Evolutionary conservation across 176 grass and related monocot species (phyloP), one percentile per base, ranked within the genome.

Genomic region (Oryza coarctata): DNA sequence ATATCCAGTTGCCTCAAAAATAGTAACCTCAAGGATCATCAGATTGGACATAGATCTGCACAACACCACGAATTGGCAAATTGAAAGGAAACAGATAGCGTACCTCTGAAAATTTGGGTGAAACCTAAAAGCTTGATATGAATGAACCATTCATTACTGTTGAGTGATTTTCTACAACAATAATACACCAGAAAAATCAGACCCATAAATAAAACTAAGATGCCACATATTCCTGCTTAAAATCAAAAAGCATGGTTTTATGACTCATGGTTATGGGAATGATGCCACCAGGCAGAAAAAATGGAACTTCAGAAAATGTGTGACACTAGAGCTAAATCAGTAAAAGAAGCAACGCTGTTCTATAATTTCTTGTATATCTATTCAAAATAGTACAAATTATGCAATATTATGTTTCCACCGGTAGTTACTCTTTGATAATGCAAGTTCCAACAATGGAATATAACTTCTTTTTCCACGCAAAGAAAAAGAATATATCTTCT

Each of bases 291-390:
- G 23, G 40, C 30, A 83, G 49, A 3, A 40, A 68, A 73, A 43
- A 34, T 73, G 73, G 31, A 86, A 73, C 34, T 44, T 20, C 0
- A 71, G 41, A 25, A 57, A 41, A 65, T 6, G 23, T 34, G 11
- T 1, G 23, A 7, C 29, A 41, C 73, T 73, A 9, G 31, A 41
- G 44, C 52, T 77, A 79, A 84, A 47, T 27, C 49, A 67, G 41
- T 26, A 12, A 1, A 3, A 20, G 12, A 38, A 57, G 0, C 10
- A 77, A 39, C 38, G 1, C 38, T 9, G 0, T 20, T 18, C 17
- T 77, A 20, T 57, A 35, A 66, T 55, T 52, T 67, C 67, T 78
- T 81, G 50, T 67, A 15, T 27, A 10, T 50, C 40, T 78, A 79
- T 60, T 83, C 39, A 58, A 88, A 73, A 60, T 20, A 64, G 5